A percentile compares a stretch with the other conserved stretches of the same genome.
phyloP scores from a whole-genome alignment of 2,329 filamentous ascomycete genomes.

The Pseudopyrenochaeta lycopersici region DNA sequence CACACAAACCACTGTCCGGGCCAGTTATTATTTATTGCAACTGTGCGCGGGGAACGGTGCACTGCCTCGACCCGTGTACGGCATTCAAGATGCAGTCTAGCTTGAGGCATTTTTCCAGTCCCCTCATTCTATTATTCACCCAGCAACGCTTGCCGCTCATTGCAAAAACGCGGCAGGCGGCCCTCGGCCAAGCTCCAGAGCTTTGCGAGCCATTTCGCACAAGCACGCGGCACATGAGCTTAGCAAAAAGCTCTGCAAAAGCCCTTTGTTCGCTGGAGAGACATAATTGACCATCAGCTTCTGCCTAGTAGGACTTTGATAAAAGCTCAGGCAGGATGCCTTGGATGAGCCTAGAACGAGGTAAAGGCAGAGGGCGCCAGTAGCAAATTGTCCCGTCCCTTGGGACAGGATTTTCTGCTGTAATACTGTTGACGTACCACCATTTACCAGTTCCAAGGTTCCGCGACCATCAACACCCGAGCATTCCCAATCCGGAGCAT shows the following conservation, averaged over 20 bases:
- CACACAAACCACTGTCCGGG: not conserved
- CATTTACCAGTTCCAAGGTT: constrained; percentile 1
- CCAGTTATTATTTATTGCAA: not conserved
- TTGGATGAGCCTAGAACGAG: no score
- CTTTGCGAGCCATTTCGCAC: not conserved
- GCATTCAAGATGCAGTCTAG: constrained; percentile 14
- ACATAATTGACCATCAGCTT: not conserved
- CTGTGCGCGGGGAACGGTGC: constrained; percentile 8
- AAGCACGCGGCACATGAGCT: constrained; percentile 13
- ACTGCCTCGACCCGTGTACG: constrained; percentile 14
- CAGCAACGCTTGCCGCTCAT: constrained; percentile 3
- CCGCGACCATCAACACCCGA: not conserved
- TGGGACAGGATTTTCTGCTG: constrained; percentile 6
- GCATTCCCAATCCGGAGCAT: not conserved
- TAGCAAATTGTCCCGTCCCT: not conserved
- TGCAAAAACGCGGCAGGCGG: constrained; percentile 8
- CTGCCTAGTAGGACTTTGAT: no score
- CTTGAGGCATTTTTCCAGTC: constrained; percentile 16
- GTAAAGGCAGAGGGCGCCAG: no score
- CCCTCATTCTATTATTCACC: constrained; percentile 1
- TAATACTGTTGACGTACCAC: constrained; percentile 9
- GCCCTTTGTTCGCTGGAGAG: not conserved
- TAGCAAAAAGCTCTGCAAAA: not conserved
- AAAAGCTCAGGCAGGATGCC: no score
- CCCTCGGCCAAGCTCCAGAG: constrained; percentile 6